Evolutionary conservation across 257 asterid species (phyloP).

Genomic region (Petrea volubilis): DNA sequence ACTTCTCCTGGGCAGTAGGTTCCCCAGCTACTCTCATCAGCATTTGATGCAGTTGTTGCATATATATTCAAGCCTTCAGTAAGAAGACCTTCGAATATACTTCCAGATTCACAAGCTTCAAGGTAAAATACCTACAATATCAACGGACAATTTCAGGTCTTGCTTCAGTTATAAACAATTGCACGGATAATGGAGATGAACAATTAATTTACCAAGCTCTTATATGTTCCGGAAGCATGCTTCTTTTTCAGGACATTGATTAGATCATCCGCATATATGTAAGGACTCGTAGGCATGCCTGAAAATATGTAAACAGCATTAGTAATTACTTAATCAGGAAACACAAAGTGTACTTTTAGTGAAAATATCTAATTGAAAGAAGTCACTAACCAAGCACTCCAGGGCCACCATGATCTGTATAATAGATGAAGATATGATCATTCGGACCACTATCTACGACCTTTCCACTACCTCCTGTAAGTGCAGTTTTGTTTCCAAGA

Average conservation of each 20-base stretch:
- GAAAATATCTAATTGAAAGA: too few species aligned
- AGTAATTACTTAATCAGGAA: background rate
- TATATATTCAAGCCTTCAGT: slow-evolving; percentile 83
- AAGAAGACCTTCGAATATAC: slow-evolving; percentile 94
- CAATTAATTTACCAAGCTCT: slow-evolving; percentile 66
- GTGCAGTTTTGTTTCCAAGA: slow-evolving; percentile 79
- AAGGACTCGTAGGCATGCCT: slow-evolving; percentile 89
- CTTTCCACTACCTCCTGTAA: slow-evolving; percentile 93
- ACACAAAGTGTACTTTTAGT: background rate
- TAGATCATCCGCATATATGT: slow-evolving; percentile 78
- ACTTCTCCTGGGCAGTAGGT: slow-evolving; percentile 96
- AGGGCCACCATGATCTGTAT: slow-evolving; percentile 96
- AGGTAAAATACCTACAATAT: slow-evolving; percentile 76
- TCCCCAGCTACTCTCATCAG: slow-evolving; percentile 96
- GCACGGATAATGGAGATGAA: background rate
- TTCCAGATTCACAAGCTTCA: slow-evolving; percentile 98
- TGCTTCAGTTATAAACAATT: slow-evolving; percentile 1
- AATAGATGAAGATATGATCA: slow-evolving; percentile 84
- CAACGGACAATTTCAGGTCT: slow-evolving; percentile 7
- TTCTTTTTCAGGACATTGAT: slow-evolving; percentile 58
- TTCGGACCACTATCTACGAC: slow-evolving; percentile 89
- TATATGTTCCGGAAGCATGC: slow-evolving; percentile 84
- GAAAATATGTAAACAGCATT: slow-evolving; percentile 25
- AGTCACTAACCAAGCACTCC: slow-evolving; percentile 83
- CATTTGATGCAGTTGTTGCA: slow-evolving; percentile 96